Conservation (phyloP, 1,284 basidiomycete species). For the Abortiporus biennis region DNA sequence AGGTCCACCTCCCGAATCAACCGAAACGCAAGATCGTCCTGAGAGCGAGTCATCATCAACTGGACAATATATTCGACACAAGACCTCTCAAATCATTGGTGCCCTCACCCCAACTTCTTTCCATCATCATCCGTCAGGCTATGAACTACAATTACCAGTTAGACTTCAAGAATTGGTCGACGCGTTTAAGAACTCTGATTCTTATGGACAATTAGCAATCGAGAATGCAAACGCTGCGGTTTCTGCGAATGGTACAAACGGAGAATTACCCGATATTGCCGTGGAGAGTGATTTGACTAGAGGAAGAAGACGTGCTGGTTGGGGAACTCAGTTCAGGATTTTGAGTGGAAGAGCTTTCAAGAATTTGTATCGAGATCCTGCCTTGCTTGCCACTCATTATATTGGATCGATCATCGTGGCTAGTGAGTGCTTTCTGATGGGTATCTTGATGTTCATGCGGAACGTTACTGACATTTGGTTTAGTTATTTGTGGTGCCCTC, state of each 20-base stretch:
- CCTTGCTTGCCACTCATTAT: conserved; percentile 89
- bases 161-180: conserved; percentile 73
- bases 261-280: conserved; percentile 57
- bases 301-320: conserved; percentile 80
- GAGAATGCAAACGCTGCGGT: conserved; percentile 17
- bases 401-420: conserved; percentile 79
- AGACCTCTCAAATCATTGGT: conserved; percentile 74
- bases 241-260: conserved; percentile 19
- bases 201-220: conserved; percentile 55
- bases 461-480: background rate
- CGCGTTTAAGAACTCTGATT: conserved; percentile 62
- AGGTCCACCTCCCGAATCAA: conserved; percentile 23
- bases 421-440: conserved; percentile 42
- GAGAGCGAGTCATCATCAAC: conserved; percentile 43
- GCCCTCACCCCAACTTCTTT: conserved; percentile 44
- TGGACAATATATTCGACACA: conserved; percentile 56
- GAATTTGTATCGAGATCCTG: conserved; percentile 93
- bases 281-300: conserved; percentile 63
- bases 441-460: background rate
- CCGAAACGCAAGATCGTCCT: conserved; percentile 42
- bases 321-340: conserved; percentile 87
- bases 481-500: conserved; percentile 79
- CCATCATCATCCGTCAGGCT: too few species aligned
- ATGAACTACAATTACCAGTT: conserved; percentile 53
- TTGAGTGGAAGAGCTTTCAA: conserved; percentile 97